phyloP scores from a whole-genome alignment of 2,329 filamentous ascomycete species.

The Xylaria sp. region DNA sequence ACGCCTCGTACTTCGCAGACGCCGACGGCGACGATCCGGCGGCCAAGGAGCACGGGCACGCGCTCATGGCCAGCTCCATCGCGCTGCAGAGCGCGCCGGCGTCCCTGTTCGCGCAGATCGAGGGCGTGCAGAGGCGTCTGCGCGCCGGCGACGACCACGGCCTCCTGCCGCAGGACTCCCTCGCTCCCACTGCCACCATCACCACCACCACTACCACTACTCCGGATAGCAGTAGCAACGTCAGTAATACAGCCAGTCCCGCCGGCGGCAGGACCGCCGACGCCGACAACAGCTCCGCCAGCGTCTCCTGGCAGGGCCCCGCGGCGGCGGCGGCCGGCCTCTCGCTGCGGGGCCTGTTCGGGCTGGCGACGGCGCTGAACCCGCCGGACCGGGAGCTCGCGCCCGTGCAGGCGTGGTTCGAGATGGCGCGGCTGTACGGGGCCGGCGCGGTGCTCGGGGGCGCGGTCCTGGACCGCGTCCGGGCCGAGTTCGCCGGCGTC shows the following conservation, averaged over 20 bases:
- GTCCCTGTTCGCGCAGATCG: conserved; percentile 19
- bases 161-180: too few relatives aligned
- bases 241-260: too few relatives aligned
- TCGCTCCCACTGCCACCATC: conserved; percentile 2
- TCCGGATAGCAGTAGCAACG: too few relatives aligned
- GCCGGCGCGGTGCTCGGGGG: conserved; percentile 41
- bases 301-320: conserved; percentile 18
- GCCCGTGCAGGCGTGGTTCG: conserved; percentile 59
- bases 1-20: conserved; percentile 44
- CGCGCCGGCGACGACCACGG: background rate
- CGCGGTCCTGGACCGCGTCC: conserved; percentile 42
- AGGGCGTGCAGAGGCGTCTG: conserved; percentile 10
- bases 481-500: conserved; percentile 45
- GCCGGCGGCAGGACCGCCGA: background rate
- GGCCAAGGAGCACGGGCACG: conserved; percentile 30
- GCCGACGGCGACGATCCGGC: conserved; percentile 35
- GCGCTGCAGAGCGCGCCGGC: conserved; percentile 31
- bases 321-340: conserved; percentile 46
- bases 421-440: conserved; percentile 48
- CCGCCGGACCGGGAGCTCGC: conserved; percentile 48
- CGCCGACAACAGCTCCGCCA: background rate
- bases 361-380: conserved; percentile 50
- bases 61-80: conserved; percentile 34
- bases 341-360: conserved; percentile 46
- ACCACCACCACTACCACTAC: background rate